Evolutionary conservation across 1,139 yeast genomes (phyloP).

Genomic region (Geotrichum citri-aurantii): DNA sequence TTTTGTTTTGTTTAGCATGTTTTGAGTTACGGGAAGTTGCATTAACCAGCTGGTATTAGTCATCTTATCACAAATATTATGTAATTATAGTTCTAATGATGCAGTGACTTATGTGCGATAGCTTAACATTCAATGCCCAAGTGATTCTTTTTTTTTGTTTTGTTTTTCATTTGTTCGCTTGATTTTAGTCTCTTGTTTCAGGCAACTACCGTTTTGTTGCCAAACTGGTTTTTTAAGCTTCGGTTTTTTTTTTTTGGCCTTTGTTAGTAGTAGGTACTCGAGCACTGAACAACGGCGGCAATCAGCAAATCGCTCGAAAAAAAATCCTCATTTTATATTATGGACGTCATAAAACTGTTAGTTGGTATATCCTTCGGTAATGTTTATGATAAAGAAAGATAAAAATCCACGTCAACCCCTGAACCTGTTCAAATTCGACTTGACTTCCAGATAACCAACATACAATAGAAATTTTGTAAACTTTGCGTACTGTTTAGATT

Average conservation of each 20-base stretch:
- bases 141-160: background rate
- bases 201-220: background rate
- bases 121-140: background rate
- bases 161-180: background rate
- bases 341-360: background rate
- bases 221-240: background rate
- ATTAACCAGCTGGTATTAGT: background rate
- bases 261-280: background rate
- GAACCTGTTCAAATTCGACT: background rate
- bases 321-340: background rate
- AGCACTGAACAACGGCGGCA: background rate
- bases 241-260: background rate
- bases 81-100: background rate
- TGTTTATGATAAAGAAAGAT: background rate
- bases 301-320: background rate
- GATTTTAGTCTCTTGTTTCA: background rate
- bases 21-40: constrained; percentile 9
- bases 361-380: background rate
- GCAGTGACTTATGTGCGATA: background rate
- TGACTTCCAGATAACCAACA: no score
- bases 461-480: no score
- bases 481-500: no score
- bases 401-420: background rate
- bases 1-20: background rate
- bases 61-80: background rate